Base-by-base conservation (phyloP, 495 filamentous ascomycete genomes). In the Tuber microsphaerosporum region DNA sequence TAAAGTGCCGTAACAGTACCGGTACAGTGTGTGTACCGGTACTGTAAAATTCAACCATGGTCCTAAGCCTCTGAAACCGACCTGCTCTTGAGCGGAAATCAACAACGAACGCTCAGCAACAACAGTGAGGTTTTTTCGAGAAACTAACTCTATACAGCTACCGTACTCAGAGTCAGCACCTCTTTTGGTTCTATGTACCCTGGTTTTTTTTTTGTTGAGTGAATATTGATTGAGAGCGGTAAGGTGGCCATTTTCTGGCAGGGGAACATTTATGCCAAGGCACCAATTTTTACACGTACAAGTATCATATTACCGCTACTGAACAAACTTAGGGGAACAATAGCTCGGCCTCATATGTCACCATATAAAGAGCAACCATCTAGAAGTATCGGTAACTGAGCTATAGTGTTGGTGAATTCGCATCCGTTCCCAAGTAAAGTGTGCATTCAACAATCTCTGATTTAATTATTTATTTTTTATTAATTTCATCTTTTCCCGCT, bases 391-490 rank as follows among this genome's bases (percentile, higher is more conserved):
- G n/a, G n/a, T n/a, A n/a, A n/a, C n/a, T n/a, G n/a, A n/a, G n/a
- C n/a, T n/a, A n/a, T 37, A 65, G 14, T 19, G 56, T 14, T 14
- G 26, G 17, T 34, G 56, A 34, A 65, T 17, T 12, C 26, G 56
- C 26, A 34, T 34, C 14, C 26, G 6, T 34, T 65, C 26, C 12
- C 31, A 65, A 14, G 31, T 34, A 65, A 65, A 65, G 31, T 16
- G 56, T 34, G 31, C 56, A 34, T 34, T 65, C 56, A 65, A 16
- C 26, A 65, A 65, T 1, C 26, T 65, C 56, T 65, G 56, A 65
- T 65, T 65, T 34, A 65, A 34, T 65, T 34, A 65, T 65, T 65
- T 65, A 65, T 34, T 61, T 65, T 65, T 65, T 31, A 65, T 65
- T 65, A 65, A 65, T 65, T 34, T 65, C 56, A 17, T 34, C 56